Evolutionary conservation across 352 stramenopile species (phyloP), one percentile per base, ranked within the genome.

Genomic region (Thraustochytrium striatum): DNA sequence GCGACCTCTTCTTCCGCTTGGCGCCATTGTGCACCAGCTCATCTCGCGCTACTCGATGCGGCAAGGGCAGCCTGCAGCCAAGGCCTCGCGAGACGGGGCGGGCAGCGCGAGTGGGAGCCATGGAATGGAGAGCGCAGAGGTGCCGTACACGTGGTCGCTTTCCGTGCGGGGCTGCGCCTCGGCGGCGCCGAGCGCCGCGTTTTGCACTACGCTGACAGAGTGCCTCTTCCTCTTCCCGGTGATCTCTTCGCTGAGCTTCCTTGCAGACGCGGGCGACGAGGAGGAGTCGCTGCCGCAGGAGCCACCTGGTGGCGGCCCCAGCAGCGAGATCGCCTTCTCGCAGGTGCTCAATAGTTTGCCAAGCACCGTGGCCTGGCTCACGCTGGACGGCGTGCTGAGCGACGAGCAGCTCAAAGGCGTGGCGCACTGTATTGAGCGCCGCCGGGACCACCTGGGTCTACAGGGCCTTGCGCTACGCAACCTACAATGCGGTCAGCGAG

Each of bases 331-430:
- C 1, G 65, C 52, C 25, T 21, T 55, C 47, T 16, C 47, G 47
- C 61, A 72, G 41, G 33, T 75, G 21, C 13, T 75, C 25, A 25
- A 38, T 21, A 28, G n/a, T 36, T 32, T 75, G 28, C 65, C 65
- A 1, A 50, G 25, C 1, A 33, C 44, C 2, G 65, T 75, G 43
- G 30, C 21, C 8, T 75, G 65, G 65, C 52, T 58, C 65, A 75
- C 65, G 21, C 36, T 75, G n/a, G 65, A 75, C 65, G 50, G 50
- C n/a, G 19, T 61, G n/a, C 65, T 75, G 5, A 43, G 65, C 52
- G 30, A 32, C 43, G 16, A 16, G 47, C 21, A 55, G 13, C 16
- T 75, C 30, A 43, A 30, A n/a, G n/a, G n/a, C n/a, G n/a, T n/a
- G n/a, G n/a, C 21, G 25, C 33, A 30, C 52, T 33, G 41, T 36